Conservation (phyloP, 306 rosid species). For the Vigna mungo region DNA sequence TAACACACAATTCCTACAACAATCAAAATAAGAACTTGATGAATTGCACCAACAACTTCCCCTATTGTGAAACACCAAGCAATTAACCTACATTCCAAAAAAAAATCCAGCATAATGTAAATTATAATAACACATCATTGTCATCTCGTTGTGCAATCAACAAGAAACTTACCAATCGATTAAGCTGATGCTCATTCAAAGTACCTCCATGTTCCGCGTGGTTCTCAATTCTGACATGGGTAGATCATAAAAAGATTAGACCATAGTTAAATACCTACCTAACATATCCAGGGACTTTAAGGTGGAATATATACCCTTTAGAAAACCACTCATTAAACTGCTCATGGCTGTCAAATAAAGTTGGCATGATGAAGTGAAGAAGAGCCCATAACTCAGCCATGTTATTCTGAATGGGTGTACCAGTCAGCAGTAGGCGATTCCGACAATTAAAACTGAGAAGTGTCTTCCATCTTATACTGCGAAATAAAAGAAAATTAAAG, state of each 20-base stretch:
- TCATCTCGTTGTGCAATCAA: constrained; percentile 21
- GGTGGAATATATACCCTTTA: constrained; percentile 75
- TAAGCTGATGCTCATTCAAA: constrained; percentile 95
- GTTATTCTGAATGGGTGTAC: constrained; percentile 97
- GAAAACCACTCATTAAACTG: constrained; percentile 99
- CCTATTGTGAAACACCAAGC: constrained; percentile 15
- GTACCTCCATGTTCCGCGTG: constrained; percentile 99
- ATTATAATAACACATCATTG: background rate
- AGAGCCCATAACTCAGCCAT: constrained; percentile 99
- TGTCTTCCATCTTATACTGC: constrained; percentile 99
- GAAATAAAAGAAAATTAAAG: constrained; percentile 25
- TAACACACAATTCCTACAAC: background rate
- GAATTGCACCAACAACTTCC: constrained; percentile 9
- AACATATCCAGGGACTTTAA: constrained; percentile 33
- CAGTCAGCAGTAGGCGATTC: constrained; percentile 91
- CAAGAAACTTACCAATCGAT: constrained; percentile 79
- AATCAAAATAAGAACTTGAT: constrained; percentile 26
- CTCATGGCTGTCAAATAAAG: constrained; percentile 96
- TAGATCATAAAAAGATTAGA: constrained; percentile 32
- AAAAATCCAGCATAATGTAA: background rate
- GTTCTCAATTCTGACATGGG: constrained; percentile 79
- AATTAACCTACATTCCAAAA: constrained; percentile 28
- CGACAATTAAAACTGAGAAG: constrained; percentile 98
- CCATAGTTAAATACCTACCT: constrained; percentile 24
- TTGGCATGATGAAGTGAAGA: constrained; percentile 97